A percentile compares a stretch with the other conserved stretches of the same genome.
These are phyloP conservation scores for Diaporthe sp. DNA, from an alignment of 2,329 filamentous ascomycete species.

Conservation along the genomic window DNA sequence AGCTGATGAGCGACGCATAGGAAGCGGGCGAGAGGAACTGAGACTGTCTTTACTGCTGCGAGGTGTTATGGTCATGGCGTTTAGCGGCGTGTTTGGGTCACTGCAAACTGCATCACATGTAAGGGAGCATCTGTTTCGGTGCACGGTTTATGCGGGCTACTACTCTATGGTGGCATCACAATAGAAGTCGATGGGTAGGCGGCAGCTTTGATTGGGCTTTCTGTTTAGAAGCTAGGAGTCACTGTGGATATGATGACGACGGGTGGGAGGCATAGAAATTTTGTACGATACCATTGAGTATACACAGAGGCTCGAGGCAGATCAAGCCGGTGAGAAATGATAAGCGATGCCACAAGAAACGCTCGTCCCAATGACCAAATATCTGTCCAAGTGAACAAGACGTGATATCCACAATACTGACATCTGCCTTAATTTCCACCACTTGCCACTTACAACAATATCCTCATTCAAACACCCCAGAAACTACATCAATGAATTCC, in stretches of 20 bases:
- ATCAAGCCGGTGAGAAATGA: neutral
- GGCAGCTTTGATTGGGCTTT: slow-evolving; percentile 10
- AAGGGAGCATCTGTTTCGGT: slow-evolving; percentile 36
- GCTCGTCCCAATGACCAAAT: neutral
- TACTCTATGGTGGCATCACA: slow-evolving; percentile 11
- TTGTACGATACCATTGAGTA: slow-evolving; percentile 30
- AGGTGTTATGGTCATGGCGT: slow-evolving; percentile 29
- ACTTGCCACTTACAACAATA: too few relatives aligned
- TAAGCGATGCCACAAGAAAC: neutral
- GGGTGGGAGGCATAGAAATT: slow-evolving; percentile 8
- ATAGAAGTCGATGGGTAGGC: slow-evolving; percentile 13
- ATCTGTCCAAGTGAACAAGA: neutral
- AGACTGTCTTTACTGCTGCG: slow-evolving; percentile 4
- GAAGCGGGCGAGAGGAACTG: neutral
- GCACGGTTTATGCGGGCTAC: slow-evolving; percentile 21
- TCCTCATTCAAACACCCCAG: neutral
- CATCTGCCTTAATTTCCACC: neutral
- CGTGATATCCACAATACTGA: neutral
- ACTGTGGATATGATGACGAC: slow-evolving; percentile 19
- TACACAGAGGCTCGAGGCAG: slow-evolving; percentile 1
- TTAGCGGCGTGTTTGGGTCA: slow-evolving; percentile 21
- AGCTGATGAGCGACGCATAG: slow-evolving; percentile 68
- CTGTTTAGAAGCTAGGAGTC: neutral
- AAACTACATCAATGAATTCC: neutral
- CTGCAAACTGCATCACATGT: slow-evolving; percentile 34